Evolutionary conservation across 495 filamentous ascomycete species (phyloP).

Genomic region (Tricharina praecox): DNA sequence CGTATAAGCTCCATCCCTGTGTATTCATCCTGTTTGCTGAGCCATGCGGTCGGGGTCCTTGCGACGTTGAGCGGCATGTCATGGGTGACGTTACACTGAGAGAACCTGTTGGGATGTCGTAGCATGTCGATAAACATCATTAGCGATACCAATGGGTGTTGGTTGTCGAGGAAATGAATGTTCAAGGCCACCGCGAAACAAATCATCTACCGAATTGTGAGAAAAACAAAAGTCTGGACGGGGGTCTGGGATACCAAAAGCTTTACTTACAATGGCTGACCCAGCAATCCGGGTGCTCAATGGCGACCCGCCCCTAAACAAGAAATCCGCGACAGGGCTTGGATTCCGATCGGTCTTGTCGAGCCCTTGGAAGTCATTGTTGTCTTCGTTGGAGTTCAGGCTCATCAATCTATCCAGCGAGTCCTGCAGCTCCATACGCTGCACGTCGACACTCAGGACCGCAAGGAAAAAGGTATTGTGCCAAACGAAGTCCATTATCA

Average conservation of each 20-base stretch:
- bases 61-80: constrained; percentile 43
- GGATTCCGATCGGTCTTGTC: not conserved
- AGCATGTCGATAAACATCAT: constrained; percentile 28
- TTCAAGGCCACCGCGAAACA: constrained; percentile 24
- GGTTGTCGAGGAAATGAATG: constrained; percentile 47
- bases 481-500: constrained; percentile 52
- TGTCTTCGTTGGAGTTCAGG: constrained; percentile 12
- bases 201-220: constrained; percentile 18
- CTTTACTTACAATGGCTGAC: constrained; percentile 26
- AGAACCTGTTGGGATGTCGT: constrained; percentile 8
- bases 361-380: constrained; percentile 10
- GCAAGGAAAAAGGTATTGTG: constrained; percentile 55
- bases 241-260: too few relatives aligned
- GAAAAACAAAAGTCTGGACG: constrained; percentile 1
- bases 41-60: constrained; percentile 50
- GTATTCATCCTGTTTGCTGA: constrained; percentile 54
- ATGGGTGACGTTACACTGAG: not conserved
- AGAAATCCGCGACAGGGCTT: constrained; percentile 5
- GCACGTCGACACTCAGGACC: constrained; percentile 57
- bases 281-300: constrained; percentile 27
- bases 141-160: constrained; percentile 32
- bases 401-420: constrained; percentile 30
- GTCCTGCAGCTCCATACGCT: constrained; percentile 46
- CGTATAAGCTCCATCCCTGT: constrained; percentile 54
- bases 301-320: constrained; percentile 17